Percentiles rank a stretch among this genome's conserved stretches.
Conservation (phyloP, 768 basidiomycete genomes). For the Lyophyllum atratum region DNA sequence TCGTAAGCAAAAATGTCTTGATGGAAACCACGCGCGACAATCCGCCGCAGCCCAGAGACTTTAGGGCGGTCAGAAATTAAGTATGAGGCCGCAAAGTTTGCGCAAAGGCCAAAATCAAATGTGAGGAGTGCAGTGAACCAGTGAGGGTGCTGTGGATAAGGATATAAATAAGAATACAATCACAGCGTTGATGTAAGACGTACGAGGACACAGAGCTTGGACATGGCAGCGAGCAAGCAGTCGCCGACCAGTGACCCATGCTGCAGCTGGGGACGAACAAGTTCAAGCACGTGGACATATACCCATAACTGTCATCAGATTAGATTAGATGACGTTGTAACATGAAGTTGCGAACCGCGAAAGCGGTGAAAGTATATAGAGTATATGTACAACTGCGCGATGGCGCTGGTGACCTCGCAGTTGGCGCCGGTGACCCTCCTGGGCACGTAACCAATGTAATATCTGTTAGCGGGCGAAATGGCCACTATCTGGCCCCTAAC, state of each 20-base stretch:
- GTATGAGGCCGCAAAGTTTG: slow-evolving; percentile 68
- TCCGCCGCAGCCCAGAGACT: slow-evolving; percentile 81
- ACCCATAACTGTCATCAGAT: neutral
- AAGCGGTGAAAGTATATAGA: too few relatives aligned
- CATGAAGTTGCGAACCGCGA: too few relatives aligned
- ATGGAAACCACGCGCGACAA: slow-evolving; percentile 83
- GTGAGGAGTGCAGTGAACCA: slow-evolving; percentile 70
- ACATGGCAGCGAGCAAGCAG: neutral
- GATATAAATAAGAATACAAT: neutral
- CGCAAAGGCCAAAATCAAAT: slow-evolving; percentile 60
- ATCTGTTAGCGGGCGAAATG: too few relatives aligned
- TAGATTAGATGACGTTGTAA: neutral
- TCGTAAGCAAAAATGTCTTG: slow-evolving; percentile 67
- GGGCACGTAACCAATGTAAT: too few relatives aligned
- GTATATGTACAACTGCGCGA: too few relatives aligned
- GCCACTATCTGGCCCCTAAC: too few relatives aligned
- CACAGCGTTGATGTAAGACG: neutral
- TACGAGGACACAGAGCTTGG: slow-evolving; percentile 5
- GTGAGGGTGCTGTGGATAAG: slow-evolving; percentile 64
- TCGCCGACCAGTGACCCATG: too few relatives aligned
- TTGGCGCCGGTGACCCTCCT: too few relatives aligned
- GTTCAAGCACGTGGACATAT: neutral
- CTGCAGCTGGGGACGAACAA: neutral
- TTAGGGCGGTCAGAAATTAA: slow-evolving; percentile 85
- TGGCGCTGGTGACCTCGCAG: too few relatives aligned